phyloP scores from a whole-genome alignment of 176 grass and related monocot genomes.

The Hordeum marinum region DNA sequence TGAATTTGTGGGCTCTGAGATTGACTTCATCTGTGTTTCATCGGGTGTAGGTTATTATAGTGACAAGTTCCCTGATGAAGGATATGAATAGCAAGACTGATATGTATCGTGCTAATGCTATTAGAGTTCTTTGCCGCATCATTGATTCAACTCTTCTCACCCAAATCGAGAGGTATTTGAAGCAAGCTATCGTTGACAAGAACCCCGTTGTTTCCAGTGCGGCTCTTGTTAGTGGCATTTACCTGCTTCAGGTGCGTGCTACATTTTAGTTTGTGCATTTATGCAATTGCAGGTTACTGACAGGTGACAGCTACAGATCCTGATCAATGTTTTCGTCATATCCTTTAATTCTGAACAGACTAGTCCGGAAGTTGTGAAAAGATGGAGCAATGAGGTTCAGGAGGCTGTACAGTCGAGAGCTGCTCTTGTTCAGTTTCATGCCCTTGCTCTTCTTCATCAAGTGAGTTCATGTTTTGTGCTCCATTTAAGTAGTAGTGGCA shows the following conservation, averaged over 20 bases:
- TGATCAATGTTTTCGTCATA: constrained; percentile 1
- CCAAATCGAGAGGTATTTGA: constrained; percentile 96
- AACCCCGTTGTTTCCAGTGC: constrained; percentile 97
- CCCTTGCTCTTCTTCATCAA: constrained; percentile 95
- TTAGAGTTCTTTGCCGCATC: constrained; percentile 93
- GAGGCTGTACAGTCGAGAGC: constrained; percentile 96
- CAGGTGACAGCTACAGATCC: not conserved
- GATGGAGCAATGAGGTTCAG: constrained; percentile 99
- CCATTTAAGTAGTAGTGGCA: not conserved
- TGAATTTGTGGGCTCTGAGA: not conserved
- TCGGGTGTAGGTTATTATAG: constrained; percentile 84
- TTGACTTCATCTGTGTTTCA: constrained; percentile 10
- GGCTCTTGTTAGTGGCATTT: constrained; percentile 95
- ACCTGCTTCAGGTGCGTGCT: constrained; percentile 77
- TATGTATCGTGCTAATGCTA: constrained; percentile 97
- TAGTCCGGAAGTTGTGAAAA: constrained; percentile 93
- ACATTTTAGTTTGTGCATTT: constrained; percentile 7
- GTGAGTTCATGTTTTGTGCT: constrained; percentile 34
- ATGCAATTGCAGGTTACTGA: not conserved
- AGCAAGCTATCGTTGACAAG: constrained; percentile 98
- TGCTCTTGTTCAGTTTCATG: constrained; percentile 96
- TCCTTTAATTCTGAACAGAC: constrained; percentile 49
- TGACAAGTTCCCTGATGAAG: constrained; percentile 99
- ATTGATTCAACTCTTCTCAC: constrained; percentile 95
- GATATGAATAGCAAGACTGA: constrained; percentile 99